Base-by-base conservation (phyloP, 345 rosid species). In the Laguncularia racemosa region DNA sequence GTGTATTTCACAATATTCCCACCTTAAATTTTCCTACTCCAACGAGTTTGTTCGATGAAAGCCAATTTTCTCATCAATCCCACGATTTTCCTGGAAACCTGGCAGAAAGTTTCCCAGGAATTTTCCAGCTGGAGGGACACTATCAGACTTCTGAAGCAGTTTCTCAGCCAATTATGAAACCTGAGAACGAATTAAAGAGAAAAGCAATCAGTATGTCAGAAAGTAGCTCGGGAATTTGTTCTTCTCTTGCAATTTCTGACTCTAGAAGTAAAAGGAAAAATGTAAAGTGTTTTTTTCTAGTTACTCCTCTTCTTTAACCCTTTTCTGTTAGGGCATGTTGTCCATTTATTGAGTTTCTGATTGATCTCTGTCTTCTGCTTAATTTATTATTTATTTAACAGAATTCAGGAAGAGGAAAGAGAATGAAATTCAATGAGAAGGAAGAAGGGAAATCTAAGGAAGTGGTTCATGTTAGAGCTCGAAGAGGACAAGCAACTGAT, bases 401-500 rank as follows among this genome's bases (percentile, higher is more conserved):
- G 86, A 67, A 52, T 28, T 49, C 46, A 3, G 67, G 72, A 47
- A 72, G 73, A 63, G 75, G 73, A 60, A 75, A 66, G 76, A 73
- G 66, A 73, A 70, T 26, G 52, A 71, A 43, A 52, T 63, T 49
- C 43, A 62, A 18, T 48, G 75, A 61, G 51, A 62, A 55, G 46
- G 70, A 75, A 21, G 20, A 55, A 26, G 72, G 61, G 45, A 65
- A 72, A 40, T 57, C 57, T 20, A 70, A 73, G 56, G 84, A 75
- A 60, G 78, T 79, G 15, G 67, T 76, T 75, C 84, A 76, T 66
- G 87, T 76, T 3, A 76, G 78, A 70, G 84, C 84, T 11, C 74
- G 78, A 61, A 65, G 82, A 74, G 84, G 85, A 48, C 82, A 80
- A 65, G 85, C 85, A 46, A 80, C 85, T 56, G 82, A 80, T 28